A percentile compares a stretch with the other conserved stretches of the same genome.
These are phyloP conservation scores for Rosa hybrid DNA, from an alignment of 331 rosid species.

Conservation along the genomic window DNA sequence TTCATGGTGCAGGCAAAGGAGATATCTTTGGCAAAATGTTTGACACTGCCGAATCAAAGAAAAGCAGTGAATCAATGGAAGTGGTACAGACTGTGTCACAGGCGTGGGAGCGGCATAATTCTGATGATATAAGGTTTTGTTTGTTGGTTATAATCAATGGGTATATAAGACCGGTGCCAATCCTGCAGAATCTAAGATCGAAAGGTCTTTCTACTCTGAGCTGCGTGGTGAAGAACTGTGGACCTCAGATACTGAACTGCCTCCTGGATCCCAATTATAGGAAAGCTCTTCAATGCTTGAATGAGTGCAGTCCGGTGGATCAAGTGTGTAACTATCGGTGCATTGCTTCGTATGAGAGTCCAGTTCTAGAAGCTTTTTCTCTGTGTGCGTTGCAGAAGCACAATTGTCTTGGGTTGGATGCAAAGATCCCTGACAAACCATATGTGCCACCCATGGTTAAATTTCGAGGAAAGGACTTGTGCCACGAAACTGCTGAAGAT, in stretches of 20 bases:
- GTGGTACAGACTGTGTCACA: constrained; percentile 68
- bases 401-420: constrained; percentile 91
- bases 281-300: constrained; percentile 91
- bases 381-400: constrained; percentile 88
- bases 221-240: constrained; percentile 88
- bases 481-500: constrained; percentile 74
- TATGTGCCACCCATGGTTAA: constrained; percentile 57
- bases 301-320: constrained; percentile 86
- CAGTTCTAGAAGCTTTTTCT: constrained; percentile 80
- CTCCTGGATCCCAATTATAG: constrained; percentile 85
- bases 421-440: constrained; percentile 77
- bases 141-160: constrained; percentile 79
- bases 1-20: constrained; percentile 42
- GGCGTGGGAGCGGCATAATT: constrained; percentile 81
- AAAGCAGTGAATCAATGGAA: constrained; percentile 46
- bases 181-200: constrained; percentile 80
- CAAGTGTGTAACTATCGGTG: constrained; percentile 93
- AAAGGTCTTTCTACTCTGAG: constrained; percentile 87
- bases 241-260: constrained; percentile 78
- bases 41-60: constrained; percentile 37
- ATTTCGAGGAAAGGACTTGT: constrained; percentile 52
- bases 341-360: constrained; percentile 85
- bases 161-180: constrained; percentile 80
- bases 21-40: constrained; percentile 41
- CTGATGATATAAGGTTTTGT: constrained; percentile 91